Percentiles rank a stretch among this genome's conserved stretches.
Evolutionary conservation across 306 rosid species (phyloP).

Genomic region (Psophocarpus tetragonolobus): DNA sequence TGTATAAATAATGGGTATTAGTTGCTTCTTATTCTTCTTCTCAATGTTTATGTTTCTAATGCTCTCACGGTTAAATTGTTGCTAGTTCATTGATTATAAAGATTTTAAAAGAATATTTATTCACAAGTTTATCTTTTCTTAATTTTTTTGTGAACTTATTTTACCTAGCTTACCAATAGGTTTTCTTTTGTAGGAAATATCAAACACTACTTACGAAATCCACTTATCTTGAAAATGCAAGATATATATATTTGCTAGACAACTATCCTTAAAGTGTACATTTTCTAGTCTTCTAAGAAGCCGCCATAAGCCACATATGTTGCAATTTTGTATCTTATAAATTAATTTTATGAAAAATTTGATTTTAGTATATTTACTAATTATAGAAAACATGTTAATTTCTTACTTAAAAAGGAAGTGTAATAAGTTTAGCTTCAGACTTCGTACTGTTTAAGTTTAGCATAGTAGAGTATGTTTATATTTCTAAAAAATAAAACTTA

Average conservation of each 20-base stretch:
- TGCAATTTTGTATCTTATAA: neutral
- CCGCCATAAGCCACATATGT: neutral
- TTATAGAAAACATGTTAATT: neutral
- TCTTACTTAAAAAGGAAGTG: neutral
- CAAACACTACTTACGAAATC: constrained; percentile 71
- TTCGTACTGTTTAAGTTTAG: no score
- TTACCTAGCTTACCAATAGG: neutral
- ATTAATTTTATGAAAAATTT: neutral
- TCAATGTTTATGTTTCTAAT: constrained; percentile 23
- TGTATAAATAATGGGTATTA: constrained; percentile 81
- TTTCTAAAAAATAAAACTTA: constrained; percentile 5
- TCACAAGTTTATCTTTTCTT: neutral
- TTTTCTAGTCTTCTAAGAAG: neutral
- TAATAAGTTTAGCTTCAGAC: neutral
- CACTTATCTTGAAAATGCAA: constrained; percentile 40
- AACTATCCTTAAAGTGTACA: neutral
- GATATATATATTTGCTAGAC: constrained; percentile 47
- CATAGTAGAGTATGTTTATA: neutral
- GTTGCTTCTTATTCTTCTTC: neutral
- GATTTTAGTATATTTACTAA: neutral
- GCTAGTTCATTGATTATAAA: neutral
- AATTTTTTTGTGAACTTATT: neutral
- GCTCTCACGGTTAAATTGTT: neutral
- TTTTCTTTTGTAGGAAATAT: constrained; percentile 68
- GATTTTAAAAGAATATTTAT: neutral